Evolutionary conservation across 192 early-diverging fungal genomes (phyloP).

Genomic region (Ambispora gerdemannii): DNA sequence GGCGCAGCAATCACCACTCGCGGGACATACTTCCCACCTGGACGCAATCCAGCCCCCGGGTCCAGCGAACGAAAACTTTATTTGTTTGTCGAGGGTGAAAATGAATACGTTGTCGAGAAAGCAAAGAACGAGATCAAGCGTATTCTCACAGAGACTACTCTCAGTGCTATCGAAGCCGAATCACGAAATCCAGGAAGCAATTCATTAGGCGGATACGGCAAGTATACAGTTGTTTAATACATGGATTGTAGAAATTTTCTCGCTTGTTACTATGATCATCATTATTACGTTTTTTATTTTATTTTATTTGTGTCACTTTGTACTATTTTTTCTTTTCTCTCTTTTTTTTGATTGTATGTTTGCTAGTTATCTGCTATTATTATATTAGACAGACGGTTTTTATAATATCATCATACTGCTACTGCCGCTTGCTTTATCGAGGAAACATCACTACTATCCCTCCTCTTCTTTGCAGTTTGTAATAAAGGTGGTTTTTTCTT

Average conservation of each 20-base stretch:
- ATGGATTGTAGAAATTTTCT: no score
- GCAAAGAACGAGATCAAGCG: constrained; percentile 93
- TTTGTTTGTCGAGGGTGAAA: constrained; percentile 93
- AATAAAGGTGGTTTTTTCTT: constrained; percentile 27
- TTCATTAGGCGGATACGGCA: constrained; percentile 43
- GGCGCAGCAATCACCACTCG: constrained; percentile 95
- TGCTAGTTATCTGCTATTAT: neutral
- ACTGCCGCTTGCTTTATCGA: constrained; percentile 15
- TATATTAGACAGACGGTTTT: constrained; percentile 17
- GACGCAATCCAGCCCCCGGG: constrained; percentile 68
- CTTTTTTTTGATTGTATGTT: neutral
- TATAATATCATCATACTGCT: constrained; percentile 15
- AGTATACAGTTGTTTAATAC: constrained; percentile 46
- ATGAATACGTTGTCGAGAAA: constrained; percentile 81
- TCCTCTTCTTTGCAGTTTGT: constrained; percentile 28
- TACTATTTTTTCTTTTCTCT: constrained; percentile 20
- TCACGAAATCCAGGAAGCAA: constrained; percentile 47
- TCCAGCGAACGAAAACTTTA: constrained; percentile 87
- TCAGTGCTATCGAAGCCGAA: constrained; percentile 68
- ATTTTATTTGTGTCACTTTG: neutral
- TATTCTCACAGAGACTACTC: constrained; percentile 83
- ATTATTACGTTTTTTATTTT: neutral
- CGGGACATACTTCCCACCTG: constrained; percentile 83
- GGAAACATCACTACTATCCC: no score
- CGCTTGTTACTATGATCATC: no score